These are phyloP conservation scores for Ceratocystis destructans DNA, from an alignment of 2,329 filamentous ascomycete species.

Conservation along the genomic window DNA sequence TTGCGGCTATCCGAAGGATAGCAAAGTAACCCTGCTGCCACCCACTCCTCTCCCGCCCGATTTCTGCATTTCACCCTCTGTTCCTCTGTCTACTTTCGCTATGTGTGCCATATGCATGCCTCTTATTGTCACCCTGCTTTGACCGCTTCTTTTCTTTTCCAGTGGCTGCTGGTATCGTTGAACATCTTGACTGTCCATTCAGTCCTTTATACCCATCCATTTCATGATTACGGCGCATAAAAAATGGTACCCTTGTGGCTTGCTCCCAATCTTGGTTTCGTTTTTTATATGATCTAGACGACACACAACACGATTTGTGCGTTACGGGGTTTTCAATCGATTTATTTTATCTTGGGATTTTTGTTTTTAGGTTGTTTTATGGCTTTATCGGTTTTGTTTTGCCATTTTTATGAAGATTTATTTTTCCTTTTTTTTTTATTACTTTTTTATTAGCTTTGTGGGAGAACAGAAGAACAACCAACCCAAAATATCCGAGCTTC, in stretches of 20 bases:
- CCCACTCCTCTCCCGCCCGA: not conserved
- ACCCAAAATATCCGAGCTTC: slow-evolving; percentile 5
- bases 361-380: not conserved
- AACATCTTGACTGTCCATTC: slow-evolving; percentile 2
- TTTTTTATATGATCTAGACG: slow-evolving; percentile 9
- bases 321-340: slow-evolving; percentile 4
- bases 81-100: not conserved
- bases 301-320: not conserved
- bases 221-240: slow-evolving; percentile 6
- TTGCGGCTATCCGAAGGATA: not conserved
- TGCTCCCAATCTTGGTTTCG: not conserved
- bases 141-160: slow-evolving; percentile 11
- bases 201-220: slow-evolving; percentile 9
- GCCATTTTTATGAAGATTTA: not conserved
- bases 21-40: not conserved
- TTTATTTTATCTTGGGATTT: slow-evolving; percentile 4
- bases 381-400: not conserved
- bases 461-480: not conserved
- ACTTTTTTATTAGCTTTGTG: not conserved
- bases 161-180: not conserved
- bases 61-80: not conserved
- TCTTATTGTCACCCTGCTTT: not conserved
- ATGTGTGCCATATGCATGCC: not conserved
- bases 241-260: slow-evolving; percentile 1
- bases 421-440: not conserved